phyloP scores from a whole-genome alignment of 1,139 yeast genomes.

The Saccharomyces pastorianus region DNA sequence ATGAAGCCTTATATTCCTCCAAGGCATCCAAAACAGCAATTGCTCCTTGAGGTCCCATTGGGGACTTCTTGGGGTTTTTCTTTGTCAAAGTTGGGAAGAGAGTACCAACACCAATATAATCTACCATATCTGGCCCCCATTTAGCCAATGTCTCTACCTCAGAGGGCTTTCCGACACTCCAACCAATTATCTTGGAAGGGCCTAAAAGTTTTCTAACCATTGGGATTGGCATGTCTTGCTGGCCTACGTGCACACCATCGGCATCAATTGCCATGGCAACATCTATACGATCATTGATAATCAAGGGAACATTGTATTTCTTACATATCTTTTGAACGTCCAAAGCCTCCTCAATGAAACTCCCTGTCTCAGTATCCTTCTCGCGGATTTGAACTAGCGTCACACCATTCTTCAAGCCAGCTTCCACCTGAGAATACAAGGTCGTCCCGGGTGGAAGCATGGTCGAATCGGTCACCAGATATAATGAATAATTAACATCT shows the following conservation, averaged over 20 bases:
- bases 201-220: constrained; percentile 61
- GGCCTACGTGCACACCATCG: constrained; percentile 92
- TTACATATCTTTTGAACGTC: constrained; percentile 56
- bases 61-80: constrained; percentile 43
- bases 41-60: constrained; percentile 64
- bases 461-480: constrained; percentile 75
- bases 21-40: constrained; percentile 46
- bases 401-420: constrained; percentile 62
- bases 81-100: constrained; percentile 75
- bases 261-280: constrained; percentile 86
- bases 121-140: constrained; percentile 46
- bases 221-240: constrained; percentile 73
- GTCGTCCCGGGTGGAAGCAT: constrained; percentile 62
- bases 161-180: constrained; percentile 54
- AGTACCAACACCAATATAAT: constrained; percentile 84
- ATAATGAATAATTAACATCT: constrained; percentile 52
- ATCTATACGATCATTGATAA: constrained; percentile 83
- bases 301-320: constrained; percentile 57
- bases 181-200: constrained; percentile 67
- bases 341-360: constrained; percentile 55
- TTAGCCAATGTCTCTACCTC: constrained; percentile 53
- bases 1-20: constrained; percentile 31
- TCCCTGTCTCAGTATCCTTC: constrained; percentile 60
- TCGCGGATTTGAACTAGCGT: constrained; percentile 82
- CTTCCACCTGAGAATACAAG: constrained; percentile 51